Conservation (phyloP, 1,284 basidiomycete genomes). For the Phellopilus nigrolimitatus region DNA sequence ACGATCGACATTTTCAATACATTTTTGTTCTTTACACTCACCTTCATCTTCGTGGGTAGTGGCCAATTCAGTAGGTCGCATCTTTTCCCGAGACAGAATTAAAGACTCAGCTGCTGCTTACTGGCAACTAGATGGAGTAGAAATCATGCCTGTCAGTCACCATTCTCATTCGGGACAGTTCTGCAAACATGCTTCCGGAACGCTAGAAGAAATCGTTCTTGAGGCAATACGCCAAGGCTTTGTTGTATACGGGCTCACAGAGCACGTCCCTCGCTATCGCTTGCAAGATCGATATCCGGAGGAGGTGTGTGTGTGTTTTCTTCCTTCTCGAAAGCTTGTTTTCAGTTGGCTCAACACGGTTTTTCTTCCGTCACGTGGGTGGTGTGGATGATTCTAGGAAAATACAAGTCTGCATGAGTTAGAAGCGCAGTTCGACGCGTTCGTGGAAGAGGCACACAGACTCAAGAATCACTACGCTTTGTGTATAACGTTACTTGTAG, state of each 20-base stretch:
- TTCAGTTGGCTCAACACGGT: slow-evolving; percentile 6
- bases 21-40: too few species aligned
- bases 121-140: background rate
- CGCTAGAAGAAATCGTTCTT: slow-evolving; percentile 74
- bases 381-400: slow-evolving; percentile 33
- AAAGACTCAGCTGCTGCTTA: background rate
- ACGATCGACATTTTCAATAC: too few species aligned
- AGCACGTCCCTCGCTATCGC: slow-evolving; percentile 90
- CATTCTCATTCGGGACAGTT: slow-evolving; percentile 98
- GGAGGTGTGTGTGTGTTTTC: slow-evolving; percentile 57
- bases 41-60: too few species aligned
- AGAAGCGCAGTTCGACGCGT: slow-evolving; percentile 57
- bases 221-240: slow-evolving; percentile 81
- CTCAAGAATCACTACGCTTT: slow-evolving; percentile 57
- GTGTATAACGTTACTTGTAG: slow-evolving; percentile 78
- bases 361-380: slow-evolving; percentile 8
- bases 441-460: slow-evolving; percentile 72
- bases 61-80: too few species aligned
- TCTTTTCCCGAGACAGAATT: background rate
- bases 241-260: slow-evolving; percentile 82
- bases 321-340: slow-evolving; percentile 10
- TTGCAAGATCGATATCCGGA: slow-evolving; percentile 87
- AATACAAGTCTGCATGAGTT: slow-evolving; percentile 46
- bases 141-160: slow-evolving; percentile 90
- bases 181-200: slow-evolving; percentile 83